Evolutionary conservation across 352 stramenopile genomes (phyloP).

Genomic region (Phytophthora pluvialis): DNA sequence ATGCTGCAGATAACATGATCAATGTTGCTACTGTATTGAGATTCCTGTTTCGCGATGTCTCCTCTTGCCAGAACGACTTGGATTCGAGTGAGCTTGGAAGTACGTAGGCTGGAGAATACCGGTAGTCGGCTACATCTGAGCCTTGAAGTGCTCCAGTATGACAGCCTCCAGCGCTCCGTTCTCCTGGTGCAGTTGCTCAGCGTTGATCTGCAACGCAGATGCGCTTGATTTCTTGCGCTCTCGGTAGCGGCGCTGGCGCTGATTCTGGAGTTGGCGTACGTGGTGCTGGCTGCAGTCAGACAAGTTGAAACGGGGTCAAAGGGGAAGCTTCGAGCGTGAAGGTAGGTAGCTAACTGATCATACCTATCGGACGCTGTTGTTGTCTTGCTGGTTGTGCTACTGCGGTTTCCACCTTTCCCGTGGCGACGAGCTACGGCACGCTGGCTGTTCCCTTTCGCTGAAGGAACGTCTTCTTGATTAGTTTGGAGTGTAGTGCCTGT

Average conservation of each 20-base stretch:
- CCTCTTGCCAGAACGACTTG: no score
- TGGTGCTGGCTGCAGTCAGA: slow-evolving; percentile 33
- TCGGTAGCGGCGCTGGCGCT: slow-evolving; percentile 53
- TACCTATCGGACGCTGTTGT: slow-evolving; percentile 20
- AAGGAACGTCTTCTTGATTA: background rate
- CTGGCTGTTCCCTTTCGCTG: background rate
- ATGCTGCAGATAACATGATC: no score
- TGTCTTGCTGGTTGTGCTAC: background rate
- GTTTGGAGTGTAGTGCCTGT: slow-evolving; percentile 1
- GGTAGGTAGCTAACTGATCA: background rate
- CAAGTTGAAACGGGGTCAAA: background rate
- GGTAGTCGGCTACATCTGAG: no score
- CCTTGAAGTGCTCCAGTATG: slow-evolving; percentile 32
- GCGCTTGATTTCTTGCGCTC: slow-evolving; percentile 51
- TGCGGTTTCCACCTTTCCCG: slow-evolving; percentile 1
- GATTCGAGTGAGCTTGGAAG: no score
- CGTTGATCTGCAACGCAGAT: slow-evolving; percentile 38
- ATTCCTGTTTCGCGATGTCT: no score
- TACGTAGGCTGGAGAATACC: no score
- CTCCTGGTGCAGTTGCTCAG: slow-evolving; percentile 57
- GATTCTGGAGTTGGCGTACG: slow-evolving; percentile 49
- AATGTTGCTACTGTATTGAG: no score
- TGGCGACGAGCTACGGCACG: background rate
- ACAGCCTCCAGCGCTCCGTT: slow-evolving; percentile 53
- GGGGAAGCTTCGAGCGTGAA: background rate